phyloP scores from a whole-genome alignment of 805 yeast species.

The Saccharomycopsis lassenensis region DNA sequence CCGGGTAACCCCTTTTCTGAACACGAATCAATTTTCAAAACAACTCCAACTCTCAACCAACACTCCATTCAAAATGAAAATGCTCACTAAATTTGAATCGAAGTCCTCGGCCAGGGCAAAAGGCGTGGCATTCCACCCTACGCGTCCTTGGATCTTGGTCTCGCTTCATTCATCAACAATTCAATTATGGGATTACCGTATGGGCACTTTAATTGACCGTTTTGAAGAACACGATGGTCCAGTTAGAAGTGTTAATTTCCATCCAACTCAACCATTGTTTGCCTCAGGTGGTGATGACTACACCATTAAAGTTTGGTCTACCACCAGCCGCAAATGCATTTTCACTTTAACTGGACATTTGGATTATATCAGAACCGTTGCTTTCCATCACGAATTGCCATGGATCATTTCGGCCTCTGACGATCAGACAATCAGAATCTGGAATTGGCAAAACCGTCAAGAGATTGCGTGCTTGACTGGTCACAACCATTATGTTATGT shows the following conservation, averaged over 20 bases:
- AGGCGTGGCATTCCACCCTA: conserved; percentile 95
- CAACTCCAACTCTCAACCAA: background rate
- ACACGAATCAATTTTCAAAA: conserved; percentile 1
- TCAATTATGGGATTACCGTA: conserved; percentile 98
- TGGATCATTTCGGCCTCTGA: conserved; percentile 96
- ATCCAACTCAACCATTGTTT: conserved; percentile 95
- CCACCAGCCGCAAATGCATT: conserved; percentile 80
- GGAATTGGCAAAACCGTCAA: conserved; percentile 99
- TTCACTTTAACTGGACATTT: conserved; percentile 89
- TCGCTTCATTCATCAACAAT: conserved; percentile 96
- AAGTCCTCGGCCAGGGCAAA: conserved; percentile 89
- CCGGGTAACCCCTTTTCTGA: too few species aligned
- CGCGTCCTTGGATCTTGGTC: conserved; percentile 91
- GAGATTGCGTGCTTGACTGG: conserved; percentile 97
- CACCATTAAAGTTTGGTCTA: conserved; percentile 91
- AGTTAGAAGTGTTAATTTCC: conserved; percentile 90
- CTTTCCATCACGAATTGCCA: conserved; percentile 91
- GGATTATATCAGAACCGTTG: conserved; percentile 90
- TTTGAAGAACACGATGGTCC: conserved; percentile 99
- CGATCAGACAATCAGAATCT: conserved; percentile 95
- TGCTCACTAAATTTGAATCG: conserved; percentile 87
- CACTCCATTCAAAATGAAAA: conserved; percentile 51
- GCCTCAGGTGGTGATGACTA: conserved; percentile 98
- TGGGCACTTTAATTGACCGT: conserved; percentile 95
- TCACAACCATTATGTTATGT: conserved; percentile 96